These are phyloP conservation scores for Fusarium liriodendri DNA, from an alignment of 2,329 filamentous ascomycete species.

Conservation along the genomic window DNA sequence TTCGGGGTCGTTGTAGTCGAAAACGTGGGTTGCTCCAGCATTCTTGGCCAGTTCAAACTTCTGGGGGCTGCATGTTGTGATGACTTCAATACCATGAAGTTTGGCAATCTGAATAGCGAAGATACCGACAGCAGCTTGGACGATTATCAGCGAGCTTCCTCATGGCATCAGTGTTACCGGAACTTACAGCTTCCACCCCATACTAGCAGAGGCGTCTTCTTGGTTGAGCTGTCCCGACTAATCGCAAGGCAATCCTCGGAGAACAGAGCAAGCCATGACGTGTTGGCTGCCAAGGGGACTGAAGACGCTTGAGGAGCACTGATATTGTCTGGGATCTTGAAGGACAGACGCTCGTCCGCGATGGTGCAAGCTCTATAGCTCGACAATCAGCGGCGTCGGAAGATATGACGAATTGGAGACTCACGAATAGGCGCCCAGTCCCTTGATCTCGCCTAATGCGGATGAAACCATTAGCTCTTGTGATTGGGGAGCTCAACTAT, in stretches of 20 bases:
- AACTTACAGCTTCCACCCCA: slow-evolving; percentile 54
- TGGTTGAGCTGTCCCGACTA: background rate
- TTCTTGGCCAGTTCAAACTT: slow-evolving; percentile 46
- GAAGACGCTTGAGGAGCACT: slow-evolving; percentile 46
- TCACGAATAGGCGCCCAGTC: slow-evolving; percentile 49
- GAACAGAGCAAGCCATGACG: slow-evolving; percentile 53
- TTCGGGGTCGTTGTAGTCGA: slow-evolving; percentile 53
- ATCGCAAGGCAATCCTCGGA: slow-evolving; percentile 50
- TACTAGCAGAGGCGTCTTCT: slow-evolving; percentile 45
- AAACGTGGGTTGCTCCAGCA: slow-evolving; percentile 49
- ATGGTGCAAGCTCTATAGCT: slow-evolving; percentile 48
- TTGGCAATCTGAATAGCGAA: slow-evolving; percentile 48
- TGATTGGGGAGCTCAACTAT: background rate
- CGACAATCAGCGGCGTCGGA: background rate
- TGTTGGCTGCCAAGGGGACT: slow-evolving; percentile 51
- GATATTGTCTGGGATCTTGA: slow-evolving; percentile 48
- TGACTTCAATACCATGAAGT: slow-evolving; percentile 44
- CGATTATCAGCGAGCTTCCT: background rate
- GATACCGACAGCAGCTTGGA: slow-evolving; percentile 25
- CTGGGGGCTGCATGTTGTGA: slow-evolving; percentile 49
- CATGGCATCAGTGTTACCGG: accelerated
- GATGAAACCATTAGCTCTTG: background rate
- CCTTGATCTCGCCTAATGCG: slow-evolving; percentile 36
- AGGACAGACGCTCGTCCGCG: slow-evolving; percentile 54
- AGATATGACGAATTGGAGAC: too few relatives aligned